These are phyloP conservation scores for Kwoniella pini DNA, from an alignment of 768 basidiomycete species.

Conservation along the genomic window DNA sequence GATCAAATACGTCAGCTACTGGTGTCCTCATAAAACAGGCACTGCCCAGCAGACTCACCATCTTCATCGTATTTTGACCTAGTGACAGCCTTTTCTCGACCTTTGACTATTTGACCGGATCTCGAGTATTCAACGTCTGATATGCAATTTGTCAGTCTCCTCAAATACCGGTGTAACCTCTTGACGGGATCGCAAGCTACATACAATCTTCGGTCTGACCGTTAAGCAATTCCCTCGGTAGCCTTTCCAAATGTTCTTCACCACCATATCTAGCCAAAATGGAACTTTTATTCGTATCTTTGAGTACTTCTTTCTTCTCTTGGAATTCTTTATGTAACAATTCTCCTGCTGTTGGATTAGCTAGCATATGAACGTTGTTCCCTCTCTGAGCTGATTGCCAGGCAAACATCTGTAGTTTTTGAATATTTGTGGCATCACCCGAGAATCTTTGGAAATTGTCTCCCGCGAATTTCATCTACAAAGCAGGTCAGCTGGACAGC, in stretches of 20 bases:
- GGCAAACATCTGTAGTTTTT: slow-evolving; percentile 90
- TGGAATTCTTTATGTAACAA: slow-evolving; percentile 86
- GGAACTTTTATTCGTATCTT: slow-evolving; percentile 82
- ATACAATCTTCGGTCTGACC: slow-evolving; percentile 89
- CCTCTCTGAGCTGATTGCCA: slow-evolving; percentile 94
- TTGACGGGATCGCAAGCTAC: no score
- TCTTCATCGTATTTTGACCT: slow-evolving; percentile 95
- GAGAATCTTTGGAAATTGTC: slow-evolving; percentile 92
- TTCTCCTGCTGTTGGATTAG: slow-evolving; percentile 94
- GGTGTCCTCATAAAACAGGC: not conserved
- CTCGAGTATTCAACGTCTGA: slow-evolving; percentile 88
- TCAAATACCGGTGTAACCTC: no score
- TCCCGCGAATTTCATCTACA: slow-evolving; percentile 71
- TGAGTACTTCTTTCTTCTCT: slow-evolving; percentile 87
- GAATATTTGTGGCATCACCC: slow-evolving; percentile 90
- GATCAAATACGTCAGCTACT: not conserved
- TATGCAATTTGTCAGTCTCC: no score
- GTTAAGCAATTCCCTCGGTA: slow-evolving; percentile 87
- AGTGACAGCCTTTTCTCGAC: slow-evolving; percentile 81
- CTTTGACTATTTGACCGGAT: slow-evolving; percentile 86
- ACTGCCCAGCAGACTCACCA: slow-evolving; percentile 61
- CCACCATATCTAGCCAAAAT: slow-evolving; percentile 93
- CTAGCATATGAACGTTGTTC: slow-evolving; percentile 91
- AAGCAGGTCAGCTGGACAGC: slow-evolving; percentile 2
- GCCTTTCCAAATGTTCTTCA: slow-evolving; percentile 78